phyloP scores from a whole-genome alignment of 495 filamentous ascomycete genomes.

The Aspergillus hancockii region DNA sequence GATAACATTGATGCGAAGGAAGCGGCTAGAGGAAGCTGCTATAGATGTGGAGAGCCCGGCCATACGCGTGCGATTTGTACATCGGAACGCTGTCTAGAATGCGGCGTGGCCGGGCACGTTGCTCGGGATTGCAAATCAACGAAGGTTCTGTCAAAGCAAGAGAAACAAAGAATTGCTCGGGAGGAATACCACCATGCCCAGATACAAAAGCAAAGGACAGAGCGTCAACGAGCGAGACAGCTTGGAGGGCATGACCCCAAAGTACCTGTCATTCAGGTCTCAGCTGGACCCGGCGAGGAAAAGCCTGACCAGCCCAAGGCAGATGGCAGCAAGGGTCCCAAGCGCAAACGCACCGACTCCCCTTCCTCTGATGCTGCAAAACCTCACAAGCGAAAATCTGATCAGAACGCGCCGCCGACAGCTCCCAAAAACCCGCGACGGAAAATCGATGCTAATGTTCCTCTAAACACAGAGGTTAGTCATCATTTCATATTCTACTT shows the following conservation, averaged over 20 bases:
- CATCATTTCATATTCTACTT: background rate
- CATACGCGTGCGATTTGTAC: constrained; percentile 42
- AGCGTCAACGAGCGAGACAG: constrained; percentile 44
- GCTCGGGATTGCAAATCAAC: constrained; percentile 34
- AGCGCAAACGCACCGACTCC: constrained; percentile 46
- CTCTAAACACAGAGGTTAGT: constrained; percentile 33
- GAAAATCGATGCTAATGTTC: constrained; percentile 30
- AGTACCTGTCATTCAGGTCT: constrained; percentile 44
- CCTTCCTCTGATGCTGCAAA: constrained; percentile 30
- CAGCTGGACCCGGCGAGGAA: constrained; percentile 17
- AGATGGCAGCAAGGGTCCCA: constrained; percentile 26
- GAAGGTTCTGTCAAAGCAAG: constrained; percentile 35
- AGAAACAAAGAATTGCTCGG: constrained; percentile 31
- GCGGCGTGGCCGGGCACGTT: constrained; percentile 48
- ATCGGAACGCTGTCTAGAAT: constrained; percentile 45
- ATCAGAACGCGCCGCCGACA: constrained; percentile 22
- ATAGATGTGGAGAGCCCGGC: constrained; percentile 43
- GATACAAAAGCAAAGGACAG: constrained; percentile 31
- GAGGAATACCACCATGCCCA: constrained; percentile 37
- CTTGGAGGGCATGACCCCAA: constrained; percentile 48
- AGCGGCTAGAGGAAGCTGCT: constrained; percentile 39
- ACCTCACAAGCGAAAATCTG: constrained; percentile 26
- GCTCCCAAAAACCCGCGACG: constrained; percentile 28
- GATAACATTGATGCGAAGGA: constrained; percentile 47
- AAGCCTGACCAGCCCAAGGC: constrained; percentile 12